Conservation (phyloP, 108 stramenopile species). For the Schizochytrium sp. region DNA sequence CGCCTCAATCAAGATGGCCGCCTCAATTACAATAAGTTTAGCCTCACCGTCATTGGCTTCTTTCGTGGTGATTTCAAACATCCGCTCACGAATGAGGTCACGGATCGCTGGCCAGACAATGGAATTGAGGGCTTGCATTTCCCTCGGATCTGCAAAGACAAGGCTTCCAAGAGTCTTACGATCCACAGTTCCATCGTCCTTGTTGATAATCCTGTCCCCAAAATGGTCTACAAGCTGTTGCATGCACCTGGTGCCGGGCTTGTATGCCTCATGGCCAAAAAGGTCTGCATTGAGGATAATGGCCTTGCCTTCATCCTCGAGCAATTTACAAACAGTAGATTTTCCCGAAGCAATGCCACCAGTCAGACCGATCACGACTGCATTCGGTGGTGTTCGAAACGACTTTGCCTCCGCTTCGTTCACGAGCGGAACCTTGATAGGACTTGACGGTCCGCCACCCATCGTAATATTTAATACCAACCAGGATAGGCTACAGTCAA, state of each 20-base stretch:
- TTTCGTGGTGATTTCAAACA: neutral
- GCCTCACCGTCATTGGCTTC: neutral
- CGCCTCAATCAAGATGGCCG: constrained; percentile 31
- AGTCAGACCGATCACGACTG: constrained; percentile 48
- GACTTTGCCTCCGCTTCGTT: neutral
- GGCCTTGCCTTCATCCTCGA: constrained; percentile 3
- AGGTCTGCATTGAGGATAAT: constrained; percentile 40
- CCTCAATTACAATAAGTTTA: constrained; percentile 21
- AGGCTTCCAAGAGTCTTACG: constrained; percentile 23
- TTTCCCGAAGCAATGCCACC: constrained; percentile 41
- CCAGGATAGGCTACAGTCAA: no score
- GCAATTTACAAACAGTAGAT: constrained; percentile 24
- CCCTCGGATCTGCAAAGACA: constrained; percentile 47
- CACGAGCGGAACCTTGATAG: neutral
- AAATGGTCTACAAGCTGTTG: neutral
- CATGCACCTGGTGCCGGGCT: constrained; percentile 31
- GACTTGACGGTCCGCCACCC: constrained; percentile 37
- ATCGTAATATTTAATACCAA: neutral
- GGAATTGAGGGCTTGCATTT: neutral
- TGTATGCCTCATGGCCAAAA: constrained; percentile 59
- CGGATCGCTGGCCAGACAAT: constrained; percentile 50
- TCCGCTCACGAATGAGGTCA: neutral
- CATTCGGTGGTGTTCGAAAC: constrained; percentile 41
- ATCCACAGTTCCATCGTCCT: constrained; percentile 59
- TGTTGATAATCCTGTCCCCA: constrained; percentile 6